A percentile compares a stretch with the other conserved stretches of the same genome.
phyloP scores from a whole-genome alignment of 805 yeast genomes.

The Priceomyces melissophilus region DNA sequence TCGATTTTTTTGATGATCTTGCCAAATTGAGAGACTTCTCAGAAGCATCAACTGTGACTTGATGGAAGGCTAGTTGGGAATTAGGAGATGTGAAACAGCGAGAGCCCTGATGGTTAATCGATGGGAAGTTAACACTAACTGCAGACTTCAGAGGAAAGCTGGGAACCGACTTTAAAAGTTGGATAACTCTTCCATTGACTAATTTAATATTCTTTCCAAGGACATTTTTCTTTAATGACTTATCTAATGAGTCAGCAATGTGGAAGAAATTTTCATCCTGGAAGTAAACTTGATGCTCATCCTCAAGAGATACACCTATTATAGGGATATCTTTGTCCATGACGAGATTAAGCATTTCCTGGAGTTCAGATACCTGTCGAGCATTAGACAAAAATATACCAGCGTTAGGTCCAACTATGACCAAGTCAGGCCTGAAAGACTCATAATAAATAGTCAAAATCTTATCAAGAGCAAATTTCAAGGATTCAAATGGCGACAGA shows the following conservation, averaged over 20 bases:
- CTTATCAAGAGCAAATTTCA: constrained; percentile 22
- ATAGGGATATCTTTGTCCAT: constrained; percentile 16
- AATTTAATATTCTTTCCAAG: constrained; percentile 20
- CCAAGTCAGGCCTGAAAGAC: constrained; percentile 27
- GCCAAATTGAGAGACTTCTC: constrained; percentile 3
- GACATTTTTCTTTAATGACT: constrained; percentile 16
- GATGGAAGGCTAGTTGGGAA: constrained; percentile 3
- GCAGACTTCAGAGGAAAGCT: constrained; percentile 8
- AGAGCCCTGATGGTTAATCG: constrained; percentile 21
- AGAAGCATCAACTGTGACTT: constrained; percentile 3
- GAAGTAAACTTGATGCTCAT: constrained; percentile 27
- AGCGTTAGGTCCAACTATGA: constrained; percentile 34
- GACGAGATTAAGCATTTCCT: constrained; percentile 16
- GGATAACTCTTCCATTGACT: constrained; percentile 20
- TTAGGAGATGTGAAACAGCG: constrained; percentile 17
- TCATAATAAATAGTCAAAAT: constrained; percentile 24
- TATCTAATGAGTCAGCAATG: constrained; percentile 7
- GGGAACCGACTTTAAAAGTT: constrained; percentile 12
- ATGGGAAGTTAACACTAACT: constrained; percentile 27
- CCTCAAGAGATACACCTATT: constrained; percentile 23
- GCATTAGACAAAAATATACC: constrained; percentile 14
- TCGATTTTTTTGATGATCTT: constrained; percentile 2
- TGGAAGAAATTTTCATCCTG: constrained; percentile 29
- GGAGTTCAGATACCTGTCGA: constrained; percentile 6
- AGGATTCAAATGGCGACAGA: constrained; percentile 20